These are phyloP conservation scores for Aspergillus sp. DNA, from an alignment of 2,329 filamentous ascomycete genomes.

Conservation along the genomic window DNA sequence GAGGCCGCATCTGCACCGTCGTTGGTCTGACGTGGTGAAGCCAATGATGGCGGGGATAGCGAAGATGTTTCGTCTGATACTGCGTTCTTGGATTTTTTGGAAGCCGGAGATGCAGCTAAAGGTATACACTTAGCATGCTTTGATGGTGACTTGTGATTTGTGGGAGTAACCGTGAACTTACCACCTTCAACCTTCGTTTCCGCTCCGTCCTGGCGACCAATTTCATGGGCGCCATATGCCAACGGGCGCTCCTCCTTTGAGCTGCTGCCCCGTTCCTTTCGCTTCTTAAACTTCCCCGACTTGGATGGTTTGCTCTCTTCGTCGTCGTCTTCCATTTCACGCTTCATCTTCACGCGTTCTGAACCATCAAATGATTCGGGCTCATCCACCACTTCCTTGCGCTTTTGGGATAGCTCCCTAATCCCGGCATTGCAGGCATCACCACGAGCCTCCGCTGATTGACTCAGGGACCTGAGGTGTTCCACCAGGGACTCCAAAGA, in stretches of 20 bases:
- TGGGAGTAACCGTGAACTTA: slow-evolving; percentile 23
- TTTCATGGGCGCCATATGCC: slow-evolving; percentile 62
- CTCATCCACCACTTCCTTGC: slow-evolving; percentile 58
- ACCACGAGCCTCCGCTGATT: slow-evolving; percentile 57
- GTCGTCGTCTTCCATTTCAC: slow-evolving; percentile 46
- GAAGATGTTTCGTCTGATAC: slow-evolving; percentile 39
- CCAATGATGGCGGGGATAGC: slow-evolving; percentile 42
- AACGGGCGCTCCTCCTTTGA: slow-evolving; percentile 61
- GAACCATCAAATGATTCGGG: slow-evolving; percentile 41
- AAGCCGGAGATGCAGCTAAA: slow-evolving; percentile 36
- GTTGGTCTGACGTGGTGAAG: slow-evolving; percentile 43
- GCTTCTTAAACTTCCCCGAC: slow-evolving; percentile 71
- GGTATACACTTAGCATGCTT: slow-evolving; percentile 14
- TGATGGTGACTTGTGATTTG: not conserved
- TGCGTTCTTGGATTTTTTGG: slow-evolving; percentile 40
- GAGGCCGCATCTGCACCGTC: slow-evolving; percentile 59
- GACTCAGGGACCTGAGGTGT: slow-evolving; percentile 56
- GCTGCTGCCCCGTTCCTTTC: slow-evolving; percentile 64
- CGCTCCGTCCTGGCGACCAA: slow-evolving; percentile 64
- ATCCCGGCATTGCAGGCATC: slow-evolving; percentile 61
- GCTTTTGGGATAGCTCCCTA: slow-evolving; percentile 57
- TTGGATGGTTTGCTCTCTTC: slow-evolving; percentile 50
- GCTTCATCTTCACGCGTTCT: slow-evolving; percentile 49
- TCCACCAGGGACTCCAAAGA: slow-evolving; percentile 52
- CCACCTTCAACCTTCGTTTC: slow-evolving; percentile 59